Conservation (phyloP, 2,329 filamentous ascomycete species). For the Alternaria sp. region DNA sequence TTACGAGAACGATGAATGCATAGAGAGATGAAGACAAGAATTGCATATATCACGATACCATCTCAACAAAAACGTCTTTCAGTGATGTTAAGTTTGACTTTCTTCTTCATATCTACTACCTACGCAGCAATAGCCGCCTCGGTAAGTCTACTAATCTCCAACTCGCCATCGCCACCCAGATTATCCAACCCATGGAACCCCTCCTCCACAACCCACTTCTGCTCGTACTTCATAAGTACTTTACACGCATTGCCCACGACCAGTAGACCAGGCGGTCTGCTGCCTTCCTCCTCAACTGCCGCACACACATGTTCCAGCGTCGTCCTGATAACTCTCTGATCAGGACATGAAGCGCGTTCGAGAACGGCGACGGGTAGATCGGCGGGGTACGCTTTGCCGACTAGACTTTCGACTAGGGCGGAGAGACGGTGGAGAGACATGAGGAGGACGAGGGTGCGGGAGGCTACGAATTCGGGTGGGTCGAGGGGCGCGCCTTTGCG, state of each 20-base stretch:
- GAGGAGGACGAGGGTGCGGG: slow-evolving; percentile 86
- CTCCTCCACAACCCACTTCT: slow-evolving; percentile 85
- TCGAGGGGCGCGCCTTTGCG: slow-evolving; percentile 82
- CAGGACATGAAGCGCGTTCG: slow-evolving; percentile 90
- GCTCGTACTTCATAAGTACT: slow-evolving; percentile 68
- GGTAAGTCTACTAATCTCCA: slow-evolving; percentile 27
- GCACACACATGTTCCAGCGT: slow-evolving; percentile 79
- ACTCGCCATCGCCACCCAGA: slow-evolving; percentile 28
- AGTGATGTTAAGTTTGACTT: background rate
- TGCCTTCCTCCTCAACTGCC: slow-evolving; percentile 88
- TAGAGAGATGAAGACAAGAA: background rate
- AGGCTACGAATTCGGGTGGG: slow-evolving; percentile 79
- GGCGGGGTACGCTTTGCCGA: slow-evolving; percentile 67
- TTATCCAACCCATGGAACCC: slow-evolving; percentile 77
- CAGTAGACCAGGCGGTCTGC: slow-evolving; percentile 83
- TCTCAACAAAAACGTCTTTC: background rate
- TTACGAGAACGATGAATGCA: background rate
- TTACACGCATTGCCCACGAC: slow-evolving; percentile 86
- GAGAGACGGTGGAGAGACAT: slow-evolving; percentile 91
- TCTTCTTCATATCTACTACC: background rate
- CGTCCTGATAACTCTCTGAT: slow-evolving; percentile 90
- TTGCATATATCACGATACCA: background rate
- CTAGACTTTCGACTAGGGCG: slow-evolving; percentile 74
- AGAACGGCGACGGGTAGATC: slow-evolving; percentile 90
- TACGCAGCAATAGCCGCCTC: slow-evolving; percentile 14